Percentiles rank a stretch among this genome's conserved stretches.
phyloP scores from a whole-genome alignment of 2,329 filamentous ascomycete species.

The Xylariaceae sp. region DNA sequence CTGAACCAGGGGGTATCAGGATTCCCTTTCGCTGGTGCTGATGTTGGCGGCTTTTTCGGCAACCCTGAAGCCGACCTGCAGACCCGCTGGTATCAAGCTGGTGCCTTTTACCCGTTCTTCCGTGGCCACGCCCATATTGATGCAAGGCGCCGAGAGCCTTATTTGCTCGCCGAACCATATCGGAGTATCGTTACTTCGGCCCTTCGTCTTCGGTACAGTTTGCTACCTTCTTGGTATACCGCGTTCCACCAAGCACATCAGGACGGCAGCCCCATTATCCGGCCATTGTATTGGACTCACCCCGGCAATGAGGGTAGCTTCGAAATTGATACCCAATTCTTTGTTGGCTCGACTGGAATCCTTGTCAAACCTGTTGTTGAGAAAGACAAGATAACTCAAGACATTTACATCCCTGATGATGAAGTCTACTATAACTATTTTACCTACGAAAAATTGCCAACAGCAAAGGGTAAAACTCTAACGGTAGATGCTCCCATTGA shows the following conservation, averaged over 20 bases:
- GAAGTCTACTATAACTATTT: slow-evolving; percentile 96
- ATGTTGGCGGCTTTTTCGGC: slow-evolving; percentile 97
- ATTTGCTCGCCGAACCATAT: slow-evolving; percentile 80
- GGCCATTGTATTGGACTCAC: slow-evolving; percentile 90
- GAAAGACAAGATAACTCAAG: slow-evolving; percentile 66
- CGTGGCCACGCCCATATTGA: slow-evolving; percentile 96
- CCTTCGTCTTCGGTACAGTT: slow-evolving; percentile 79
- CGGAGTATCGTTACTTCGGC: slow-evolving; percentile 82
- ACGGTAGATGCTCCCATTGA: slow-evolving; percentile 75
- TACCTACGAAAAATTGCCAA: slow-evolving; percentile 69
- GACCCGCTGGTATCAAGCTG: slow-evolving; percentile 93
- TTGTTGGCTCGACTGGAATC: slow-evolving; percentile 80
- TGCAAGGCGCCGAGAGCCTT: slow-evolving; percentile 88
- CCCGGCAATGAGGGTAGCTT: slow-evolving; percentile 85
- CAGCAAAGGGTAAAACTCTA: slow-evolving; percentile 64
- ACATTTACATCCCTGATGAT: slow-evolving; percentile 83
- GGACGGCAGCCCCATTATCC: slow-evolving; percentile 79
- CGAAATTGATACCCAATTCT: slow-evolving; percentile 86
- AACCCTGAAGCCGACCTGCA: slow-evolving; percentile 91
- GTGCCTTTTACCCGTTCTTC: slow-evolving; percentile 98
- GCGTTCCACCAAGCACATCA: slow-evolving; percentile 86
- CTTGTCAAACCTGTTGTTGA: slow-evolving; percentile 88
- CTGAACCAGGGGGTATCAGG: slow-evolving; percentile 88
- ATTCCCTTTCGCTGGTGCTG: slow-evolving; percentile 89
- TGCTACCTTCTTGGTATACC: slow-evolving; percentile 94